Base-by-base conservation (phyloP, 257 asterid genomes). In the Verbascum thapsus region DNA sequence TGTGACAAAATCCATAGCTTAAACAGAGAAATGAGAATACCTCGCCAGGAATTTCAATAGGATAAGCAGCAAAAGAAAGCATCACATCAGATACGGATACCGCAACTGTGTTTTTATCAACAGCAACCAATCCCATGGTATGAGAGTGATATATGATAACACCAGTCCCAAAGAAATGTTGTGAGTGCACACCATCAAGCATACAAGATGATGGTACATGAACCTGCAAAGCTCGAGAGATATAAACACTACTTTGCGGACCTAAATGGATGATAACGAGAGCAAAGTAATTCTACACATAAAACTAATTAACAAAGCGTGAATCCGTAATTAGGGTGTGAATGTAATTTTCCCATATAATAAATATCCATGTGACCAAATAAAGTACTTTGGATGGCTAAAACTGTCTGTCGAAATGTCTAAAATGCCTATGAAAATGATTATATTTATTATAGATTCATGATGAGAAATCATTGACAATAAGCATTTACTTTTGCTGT, bases 131-230 rank as follows among this genome's bases (percentile, higher is more conserved):
- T 56, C 99, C 99, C 92, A 94, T 76, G 42, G 79, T 85, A 73
- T 82, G 80, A 26, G 99, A 94, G 74, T 94, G 99, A 74, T 85
- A 80, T 64, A 94, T 74, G 66, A 94, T 81, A 35, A 84, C 92
- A 74, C 97, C 99, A 39, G 99, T 90, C 62, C 99, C 99, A 71
- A 87, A 87, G 76, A 90, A 94, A 85, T 87, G 90, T 78, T 94
- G 99, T 6, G 97, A 85, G 81, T 94, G 97, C 71, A 94, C 99
- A 61, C 99, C 97, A 75, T 94, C 99, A 69, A 90, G 83, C 99
- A 94, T 90, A 79, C 99, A 94, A 70, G 89, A 81, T 15, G 99
- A 84, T 48, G 99, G 99, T 66, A 94, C 99, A 74, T 94, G 97
- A 80, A 87, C 99, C 99, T 92, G 90, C 56, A 72, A 75, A 40